Evolutionary conservation across 2,329 filamentous ascomycete genomes (phyloP), one percentile per base, ranked within the genome.

Genomic region (Sphaerostilbella broomeana): DNA sequence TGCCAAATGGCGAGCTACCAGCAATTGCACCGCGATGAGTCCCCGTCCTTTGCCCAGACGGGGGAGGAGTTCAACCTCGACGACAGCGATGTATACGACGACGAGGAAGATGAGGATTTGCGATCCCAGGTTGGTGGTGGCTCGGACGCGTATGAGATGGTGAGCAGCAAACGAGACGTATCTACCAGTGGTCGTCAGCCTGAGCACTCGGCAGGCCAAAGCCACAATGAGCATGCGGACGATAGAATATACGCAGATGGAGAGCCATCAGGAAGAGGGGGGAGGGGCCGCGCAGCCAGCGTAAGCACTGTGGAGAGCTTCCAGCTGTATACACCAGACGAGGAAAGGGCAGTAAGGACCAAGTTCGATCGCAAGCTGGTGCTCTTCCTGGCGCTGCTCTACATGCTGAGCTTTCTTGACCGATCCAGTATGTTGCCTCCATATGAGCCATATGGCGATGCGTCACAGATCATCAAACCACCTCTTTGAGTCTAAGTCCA

Each of bases 351-450:
- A 4, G 80, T 94, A 7, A 70, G 88, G 40, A 71, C 69, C 54
- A 88, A 85, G 63, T 78, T 95, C 50, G 88, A 95, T 58, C 70
- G 77, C 40, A 77, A 73, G 47, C 71, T 95, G 38, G 86, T 94
- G 5, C 59, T 85, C 1, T 94, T 95, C 56, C 73, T 95, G 47
- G 84, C 86, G 9, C 58, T 90, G 43, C 70, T 95, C 10, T 95
- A 92, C 57, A 75, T 94, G 69, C 68, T 95, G 46, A 84, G 81
- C 47, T 95, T 94, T 57, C 63, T 95, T 48, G 88, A 95, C 60
- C 74, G 88, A 49, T 89, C 85, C 13, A 94, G 86, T 88, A 67
- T 46, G 72, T 65, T 5, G 17, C 19, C 30, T 28, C 12, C 20
- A 9, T 29, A 12, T 11, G 16, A 4, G 20, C 16, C 35, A 17